A percentile compares a stretch with the other conserved stretches of the same genome.
These are phyloP conservation scores for Cytospora mali DNA, from an alignment of 2,329 filamentous ascomycete genomes.

Conservation along the genomic window DNA sequence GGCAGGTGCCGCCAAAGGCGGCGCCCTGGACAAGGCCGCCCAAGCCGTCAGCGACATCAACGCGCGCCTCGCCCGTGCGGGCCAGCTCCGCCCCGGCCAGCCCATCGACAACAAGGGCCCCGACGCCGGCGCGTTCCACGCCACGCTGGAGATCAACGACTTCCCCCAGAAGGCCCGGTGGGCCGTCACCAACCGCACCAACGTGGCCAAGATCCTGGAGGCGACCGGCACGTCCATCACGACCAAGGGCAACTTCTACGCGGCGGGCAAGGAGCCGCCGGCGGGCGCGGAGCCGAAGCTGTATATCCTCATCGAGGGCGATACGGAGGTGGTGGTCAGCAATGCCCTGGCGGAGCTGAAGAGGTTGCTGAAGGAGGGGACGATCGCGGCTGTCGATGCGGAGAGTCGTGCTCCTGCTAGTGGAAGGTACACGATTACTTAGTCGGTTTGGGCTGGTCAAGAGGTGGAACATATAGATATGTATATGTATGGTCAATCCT, in stretches of 20 bases:
- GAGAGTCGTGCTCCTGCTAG: slow-evolving; percentile 76
- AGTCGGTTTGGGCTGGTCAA: slow-evolving; percentile 31
- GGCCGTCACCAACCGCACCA: slow-evolving; percentile 98
- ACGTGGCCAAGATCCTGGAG: slow-evolving; percentile 97
- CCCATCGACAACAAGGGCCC: slow-evolving; percentile 98
- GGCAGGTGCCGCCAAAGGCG: slow-evolving; percentile 52
- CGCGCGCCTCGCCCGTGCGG: slow-evolving; percentile 83
- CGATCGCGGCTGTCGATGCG: slow-evolving; percentile 85
- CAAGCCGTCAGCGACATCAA: slow-evolving; percentile 93
- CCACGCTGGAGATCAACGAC: slow-evolving; percentile 98
- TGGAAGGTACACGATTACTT: slow-evolving; percentile 86
- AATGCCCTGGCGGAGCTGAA: slow-evolving; percentile 90
- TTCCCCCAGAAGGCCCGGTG: slow-evolving; percentile 98
- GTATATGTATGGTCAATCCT: not conserved
- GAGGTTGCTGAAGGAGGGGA: slow-evolving; percentile 85
- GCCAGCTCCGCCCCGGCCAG: slow-evolving; percentile 86
- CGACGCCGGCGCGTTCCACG: slow-evolving; percentile 94
- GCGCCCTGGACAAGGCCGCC: slow-evolving; percentile 78
- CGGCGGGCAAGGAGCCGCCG: slow-evolving; percentile 76
- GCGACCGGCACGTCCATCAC: slow-evolving; percentile 94
- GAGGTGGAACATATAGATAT: not conserved
- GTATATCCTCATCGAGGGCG: slow-evolving; percentile 96
- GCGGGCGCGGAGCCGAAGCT: slow-evolving; percentile 83
- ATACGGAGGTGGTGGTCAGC: slow-evolving; percentile 90
- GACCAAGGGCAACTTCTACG: slow-evolving; percentile 91